A percentile compares a stretch with the other conserved stretches of the same genome.
Conservation (phyloP, 192 early-diverging fungal genomes). For the Linnemannia elongata region DNA sequence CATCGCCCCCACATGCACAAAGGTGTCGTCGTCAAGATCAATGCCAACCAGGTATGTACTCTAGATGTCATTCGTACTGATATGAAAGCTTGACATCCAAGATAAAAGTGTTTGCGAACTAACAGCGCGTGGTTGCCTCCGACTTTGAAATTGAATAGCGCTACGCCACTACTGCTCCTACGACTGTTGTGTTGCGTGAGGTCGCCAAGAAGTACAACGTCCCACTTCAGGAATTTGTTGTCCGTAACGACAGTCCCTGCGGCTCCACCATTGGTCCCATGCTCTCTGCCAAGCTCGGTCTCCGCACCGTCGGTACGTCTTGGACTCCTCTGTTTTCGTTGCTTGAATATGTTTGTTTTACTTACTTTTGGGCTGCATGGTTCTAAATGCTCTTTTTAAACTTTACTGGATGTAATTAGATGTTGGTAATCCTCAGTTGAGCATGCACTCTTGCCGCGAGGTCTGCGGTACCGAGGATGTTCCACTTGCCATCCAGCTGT, state of each 20-base stretch:
- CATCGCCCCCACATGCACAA: conserved; percentile 94
- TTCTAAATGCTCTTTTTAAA: neutral
- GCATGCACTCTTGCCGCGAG: conserved; percentile 98
- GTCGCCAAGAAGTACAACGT: conserved; percentile 83
- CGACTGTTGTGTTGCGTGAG: conserved; percentile 80
- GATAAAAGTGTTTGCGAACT: too few relatives aligned
- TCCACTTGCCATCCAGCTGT: conserved; percentile 84
- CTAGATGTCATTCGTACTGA: too few relatives aligned
- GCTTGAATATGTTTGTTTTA: neutral
- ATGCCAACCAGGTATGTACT: conserved; percentile 88
- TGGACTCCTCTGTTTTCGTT: neutral
- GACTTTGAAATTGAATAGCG: conserved; percentile 51
- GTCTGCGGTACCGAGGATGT: conserved; percentile 92
- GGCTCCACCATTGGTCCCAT: conserved; percentile 99
- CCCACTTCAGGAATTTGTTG: conserved; percentile 91
- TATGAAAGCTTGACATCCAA: too few relatives aligned
- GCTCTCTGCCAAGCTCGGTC: conserved; percentile 91
- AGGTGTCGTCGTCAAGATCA: conserved; percentile 96
- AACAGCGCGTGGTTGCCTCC: neutral
- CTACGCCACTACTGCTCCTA: conserved; percentile 84
- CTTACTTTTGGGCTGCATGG: neutral
- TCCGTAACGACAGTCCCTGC: conserved; percentile 95
- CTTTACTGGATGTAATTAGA: conserved; percentile 60
- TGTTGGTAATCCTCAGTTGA: conserved; percentile 95
- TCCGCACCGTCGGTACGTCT: conserved; percentile 88